Evolutionary conservation across 2,329 filamentous ascomycete genomes (phyloP), one percentile per base, ranked within the genome.

Genomic region (Penicillium digitatum): DNA sequence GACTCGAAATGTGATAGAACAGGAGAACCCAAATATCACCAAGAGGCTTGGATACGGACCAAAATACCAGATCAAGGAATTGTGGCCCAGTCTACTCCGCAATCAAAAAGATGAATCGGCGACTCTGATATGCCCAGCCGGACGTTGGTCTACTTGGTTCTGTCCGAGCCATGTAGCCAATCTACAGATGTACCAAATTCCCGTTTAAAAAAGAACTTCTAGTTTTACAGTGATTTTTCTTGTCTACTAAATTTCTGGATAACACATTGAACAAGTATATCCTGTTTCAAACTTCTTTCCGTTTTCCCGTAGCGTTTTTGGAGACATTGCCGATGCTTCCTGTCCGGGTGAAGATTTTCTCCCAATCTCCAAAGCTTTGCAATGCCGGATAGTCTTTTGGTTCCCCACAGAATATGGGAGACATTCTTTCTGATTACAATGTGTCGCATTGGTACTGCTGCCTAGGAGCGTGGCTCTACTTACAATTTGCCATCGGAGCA

Each of bases 71-170:
- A n/a, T 16, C 42, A 24, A 52, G 31, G 1, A 31, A 29, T 32
- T 24, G 26, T 31, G 18, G 18, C 24, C 29, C 8, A 29, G 14
- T 38, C 9, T 20, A 5, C 34, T 37, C 34, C 9, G 1, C 9
- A 40, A 38, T 34, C 27, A 5, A n/a, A 31, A 46, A 31, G 22
- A 35, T 48, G 34, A 20, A 32, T 20, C 24, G 50, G 53, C 52
- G 51, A 57, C 55, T 55, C 60, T 56, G 22, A 45, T 39, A 55
- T 62, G 57, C 51, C 60, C 16, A 18, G 35, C 39, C 12, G 2
- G 37, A 54, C 38, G 51, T 61, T 58, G 31, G 51, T 39, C 43
- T 18, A 45, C 27, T 49, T 45, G 51, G 55, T 55, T 27, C 43
- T 44, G 12, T 22, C 57, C 53, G 34, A 48, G 57, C 57, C 47